Evolutionary conservation across 1,284 basidiomycete species (phyloP).

Genomic region (Cryptococcus amylolentus): DNA sequence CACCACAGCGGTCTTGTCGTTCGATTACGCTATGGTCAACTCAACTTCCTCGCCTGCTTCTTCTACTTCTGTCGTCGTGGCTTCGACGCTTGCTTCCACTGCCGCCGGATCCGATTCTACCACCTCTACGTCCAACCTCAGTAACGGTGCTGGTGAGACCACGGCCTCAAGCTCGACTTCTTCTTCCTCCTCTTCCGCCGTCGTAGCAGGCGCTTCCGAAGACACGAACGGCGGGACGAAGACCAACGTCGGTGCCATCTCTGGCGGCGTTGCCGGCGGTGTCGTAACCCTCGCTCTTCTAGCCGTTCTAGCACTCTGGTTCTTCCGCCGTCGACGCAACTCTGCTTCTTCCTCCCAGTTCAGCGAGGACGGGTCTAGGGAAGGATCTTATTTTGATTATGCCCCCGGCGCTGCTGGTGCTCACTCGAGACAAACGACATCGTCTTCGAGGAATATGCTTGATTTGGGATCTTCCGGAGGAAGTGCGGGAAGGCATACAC

Average conservation of each 20-base stretch:
- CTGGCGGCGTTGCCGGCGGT: conserved; percentile 16
- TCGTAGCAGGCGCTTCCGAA: neutral
- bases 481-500: too few relatives aligned
- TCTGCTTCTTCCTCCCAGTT: neutral
- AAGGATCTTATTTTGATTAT: neutral
- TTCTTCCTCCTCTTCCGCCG: conserved; percentile 1
- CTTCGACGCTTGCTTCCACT: too few relatives aligned
- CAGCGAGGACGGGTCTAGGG: too few relatives aligned
- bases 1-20: neutral
- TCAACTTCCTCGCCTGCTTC: conserved; percentile 5
- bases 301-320: conserved; percentile 10
- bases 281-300: conserved; percentile 10
- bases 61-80: neutral
- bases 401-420: too few relatives aligned
- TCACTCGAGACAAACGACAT: too few relatives aligned
- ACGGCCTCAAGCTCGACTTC: neutral
- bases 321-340: neutral
- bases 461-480: too few relatives aligned
- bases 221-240: neutral
- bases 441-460: too few relatives aligned
- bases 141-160: too few relatives aligned
- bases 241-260: conserved; percentile 8
- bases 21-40: conserved; percentile 20
- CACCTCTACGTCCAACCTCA: too few relatives aligned
- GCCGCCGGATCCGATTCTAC: too few relatives aligned